Evolutionary conservation across 805 yeast genomes (phyloP), one percentile per base, ranked within the genome.

Genomic region (Metschnikowia bowlesiae): DNA sequence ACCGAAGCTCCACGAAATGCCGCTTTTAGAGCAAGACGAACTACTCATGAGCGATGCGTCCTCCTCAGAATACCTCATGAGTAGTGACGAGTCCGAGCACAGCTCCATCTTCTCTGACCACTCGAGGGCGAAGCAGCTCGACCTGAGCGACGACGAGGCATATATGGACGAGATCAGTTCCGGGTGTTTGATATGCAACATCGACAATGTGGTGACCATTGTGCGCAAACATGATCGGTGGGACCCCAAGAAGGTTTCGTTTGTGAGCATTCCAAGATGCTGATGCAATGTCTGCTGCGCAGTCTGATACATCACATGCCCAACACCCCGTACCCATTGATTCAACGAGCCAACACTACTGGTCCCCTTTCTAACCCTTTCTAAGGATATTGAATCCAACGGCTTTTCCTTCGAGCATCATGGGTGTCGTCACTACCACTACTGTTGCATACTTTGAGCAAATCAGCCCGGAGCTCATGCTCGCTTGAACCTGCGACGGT

Each of bases 191-290:
- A 53, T 65, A 13, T 63, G 56, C 47, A 43, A 53, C 29, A 59
- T 66, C n/a, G 66, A 65, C 39, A 58, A 56, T 16, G 61, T 64
- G 13, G 59, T 66, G n/a, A 56, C 63, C 13, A 55, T 64, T 2
- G 53, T 57, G 29, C 60, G 58, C 31, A 43, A 34, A 26, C 63
- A 59, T 49, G 57, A 55, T 39, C 53, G 52, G 14, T 44, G 51
- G 51, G 57, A 51, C 50, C 46, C 56, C 11, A 47, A 48, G 22
- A 45, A 48, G 13, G 58, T 54, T 31, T 49, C 49, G 8, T 34
- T 50, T 31, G 54, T 53, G 14, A 36, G 14, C 2, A 10, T 44
- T n/a, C 33, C 11, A 8, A 8, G 45, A 18, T 28, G 13, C 14
- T 32, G 35, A 30, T 18, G 11, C 32, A 22, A 22, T 22, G 22